Base-by-base conservation (phyloP, 2,329 filamentous ascomycete genomes). In the Fusarium albosuccineum region DNA sequence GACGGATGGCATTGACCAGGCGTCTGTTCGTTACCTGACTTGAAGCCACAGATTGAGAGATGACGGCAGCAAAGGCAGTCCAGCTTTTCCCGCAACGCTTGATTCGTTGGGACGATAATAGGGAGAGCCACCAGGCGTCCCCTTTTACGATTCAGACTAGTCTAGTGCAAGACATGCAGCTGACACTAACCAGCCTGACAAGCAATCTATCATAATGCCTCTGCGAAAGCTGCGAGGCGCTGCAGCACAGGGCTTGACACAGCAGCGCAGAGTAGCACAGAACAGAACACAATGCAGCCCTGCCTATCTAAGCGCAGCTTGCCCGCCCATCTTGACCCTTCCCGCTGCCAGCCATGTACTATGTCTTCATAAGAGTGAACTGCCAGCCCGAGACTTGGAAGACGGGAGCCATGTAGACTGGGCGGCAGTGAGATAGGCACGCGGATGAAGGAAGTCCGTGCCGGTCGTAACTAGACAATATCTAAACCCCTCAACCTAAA, bases 51-150 rank as follows among this genome's bases (percentile, higher is more conserved):
- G 16, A 16, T 22, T 52, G 14, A n/a, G 22, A 49, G 27, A 59
- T 36, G 41, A 55, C 33, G 52, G 37, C 33, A 56, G 16, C 22
- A 29, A 22, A 46, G 40, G 37, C 30, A 17, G 33, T 36, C 11
- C 9, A 45, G 22, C 16, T 45, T 29, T 45, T 45, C 8, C 30
- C 4, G 11, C 37, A 49, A 36, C 49, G n/a, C 46, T 44, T 66
- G 57, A 68, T 68, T 68, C 52, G 65, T 34, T 55, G 37, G 39
- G 29, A 27, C 17, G n/a, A 34, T 13, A 40, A 30, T 14, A 36
- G 34, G 36, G 42, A 49, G 37, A 45, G 29, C 46, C 52, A 49
- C 55, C 45, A 54, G 39, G 52, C 44, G 60, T 52, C 29, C 51
- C 37, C 49, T 27, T n/a, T 52, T 55, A 46, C 37, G 48, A 52